Base-by-base conservation (phyloP, 2,329 filamentous ascomycete species). In the Geosmithia flava region DNA sequence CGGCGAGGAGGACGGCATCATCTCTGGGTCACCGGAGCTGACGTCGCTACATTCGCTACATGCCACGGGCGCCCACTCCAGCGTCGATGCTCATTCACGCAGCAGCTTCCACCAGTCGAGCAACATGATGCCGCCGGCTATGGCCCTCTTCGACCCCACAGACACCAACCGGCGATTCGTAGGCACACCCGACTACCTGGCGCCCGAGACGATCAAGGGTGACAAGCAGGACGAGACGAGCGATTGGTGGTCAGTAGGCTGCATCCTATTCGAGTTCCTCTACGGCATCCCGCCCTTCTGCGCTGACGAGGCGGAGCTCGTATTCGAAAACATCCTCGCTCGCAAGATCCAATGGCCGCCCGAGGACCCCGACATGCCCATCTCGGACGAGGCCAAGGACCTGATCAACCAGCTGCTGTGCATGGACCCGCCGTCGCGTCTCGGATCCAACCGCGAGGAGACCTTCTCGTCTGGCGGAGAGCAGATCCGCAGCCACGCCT, bases 181-280 rank as follows among this genome's bases (percentile, higher is more conserved):
- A 8, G 93, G 93, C 30, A 98, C 93, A 0, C 93, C 93, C 0
- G 93, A 98, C 63, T 98, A 98, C 61, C 76, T 98, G 15, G 93
- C 93, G 0, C 93, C 93, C 0, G 94, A 98, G 62, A 98, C 94
- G 0, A 95, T 98, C 60, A 90, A 88, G 54, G 93, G 94, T 46
- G 82, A 89, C 54, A 89, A 91, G 2, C 93, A 98, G 64, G 93
- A 98, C 59, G 91, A 97, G 64, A 93, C 91, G 55, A 97, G 93
- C 61, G 93, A 98, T 80, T 98, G 93, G 93, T 98, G 93, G 93
- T 97, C 93, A 20, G 76, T 98, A n/a, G 93, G 93, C 1, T 98
- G 94, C 63, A 97, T 98, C 56, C 71, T 97, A 65, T 98, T 96
- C 58, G 93, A 98, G 59, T 96, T 95, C 55, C 70, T 98, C 2